These are phyloP conservation scores for Pythium pectinolyticum DNA, from an alignment of 352 stramenopile genomes.

Conservation along the genomic window DNA sequence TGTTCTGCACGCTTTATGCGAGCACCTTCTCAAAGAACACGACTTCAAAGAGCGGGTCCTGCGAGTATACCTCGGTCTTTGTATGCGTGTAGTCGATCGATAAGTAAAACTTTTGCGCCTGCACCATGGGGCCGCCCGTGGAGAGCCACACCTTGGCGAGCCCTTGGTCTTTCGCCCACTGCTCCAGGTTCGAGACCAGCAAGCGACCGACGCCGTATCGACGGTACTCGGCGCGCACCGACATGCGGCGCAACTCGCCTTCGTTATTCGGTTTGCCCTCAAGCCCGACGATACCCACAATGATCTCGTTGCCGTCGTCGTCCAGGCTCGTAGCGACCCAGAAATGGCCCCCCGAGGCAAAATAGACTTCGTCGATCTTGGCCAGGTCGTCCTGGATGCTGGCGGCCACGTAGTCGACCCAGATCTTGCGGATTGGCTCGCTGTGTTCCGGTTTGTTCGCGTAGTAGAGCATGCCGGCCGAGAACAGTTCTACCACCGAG, in stretches of 20 bases:
- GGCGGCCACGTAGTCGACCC: not conserved
- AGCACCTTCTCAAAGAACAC: constrained; percentile 31
- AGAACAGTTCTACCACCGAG: constrained; percentile 23
- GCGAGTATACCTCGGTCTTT: not conserved
- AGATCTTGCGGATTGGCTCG: not conserved
- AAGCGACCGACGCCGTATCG: constrained; percentile 37
- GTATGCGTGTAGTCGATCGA: constrained; percentile 7
- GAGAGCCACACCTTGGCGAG: constrained; percentile 2
- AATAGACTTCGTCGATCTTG: not conserved
- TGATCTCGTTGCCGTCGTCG: constrained; percentile 8
- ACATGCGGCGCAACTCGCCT: constrained; percentile 48
- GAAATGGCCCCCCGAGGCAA: constrained; percentile 35
- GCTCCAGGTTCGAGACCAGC: constrained; percentile 38
- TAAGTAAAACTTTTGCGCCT: constrained; percentile 6
- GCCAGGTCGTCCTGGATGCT: not conserved
- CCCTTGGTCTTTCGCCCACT: constrained; percentile 32
- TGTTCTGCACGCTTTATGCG: too few relatives aligned
- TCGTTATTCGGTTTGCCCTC: constrained; percentile 25
- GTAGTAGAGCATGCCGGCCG: constrained; percentile 23
- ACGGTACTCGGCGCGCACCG: constrained; percentile 35
- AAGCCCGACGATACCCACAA: constrained; percentile 35
- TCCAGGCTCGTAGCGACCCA: constrained; percentile 21
- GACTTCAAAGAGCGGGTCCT: constrained; percentile 9
- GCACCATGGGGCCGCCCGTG: not conserved
- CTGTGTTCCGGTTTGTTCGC: not conserved